Percentiles rank a stretch among this genome's conserved stretches.
phyloP scores from a whole-genome alignment of 257 asterid species.

The Paraleonurus japonicus region DNA sequence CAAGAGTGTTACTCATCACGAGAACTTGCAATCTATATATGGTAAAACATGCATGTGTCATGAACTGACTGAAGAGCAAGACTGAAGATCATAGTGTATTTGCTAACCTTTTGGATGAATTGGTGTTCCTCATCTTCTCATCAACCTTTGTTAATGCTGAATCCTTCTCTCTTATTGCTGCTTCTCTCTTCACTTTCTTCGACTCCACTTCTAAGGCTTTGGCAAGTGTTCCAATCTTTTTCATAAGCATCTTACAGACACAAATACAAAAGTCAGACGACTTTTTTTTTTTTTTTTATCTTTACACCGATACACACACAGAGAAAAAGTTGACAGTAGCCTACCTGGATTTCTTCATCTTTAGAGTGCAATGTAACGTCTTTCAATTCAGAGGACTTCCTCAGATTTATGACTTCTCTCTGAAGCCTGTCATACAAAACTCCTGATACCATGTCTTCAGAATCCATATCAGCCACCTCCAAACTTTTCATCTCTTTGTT shows the following conservation, averaged over 20 bases:
- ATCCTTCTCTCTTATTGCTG: conserved; percentile 53
- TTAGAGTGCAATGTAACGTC: conserved; percentile 50
- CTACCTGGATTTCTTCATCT: conserved; percentile 80
- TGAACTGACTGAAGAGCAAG: neutral
- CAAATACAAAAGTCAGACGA: neutral
- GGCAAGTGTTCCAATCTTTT: conserved; percentile 60
- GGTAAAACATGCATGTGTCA: neutral
- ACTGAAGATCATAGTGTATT: neutral
- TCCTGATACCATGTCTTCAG: conserved; percentile 75
- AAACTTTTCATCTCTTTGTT: conserved; percentile 31
- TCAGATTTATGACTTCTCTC: conserved; percentile 73
- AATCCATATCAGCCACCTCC: conserved; percentile 28
- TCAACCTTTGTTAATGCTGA: conserved; percentile 34
- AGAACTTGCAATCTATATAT: neutral
- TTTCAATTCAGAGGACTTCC: conserved; percentile 62
- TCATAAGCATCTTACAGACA: conserved; percentile 56
- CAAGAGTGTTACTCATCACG: neutral
- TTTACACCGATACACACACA: neutral
- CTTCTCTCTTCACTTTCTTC: conserved; percentile 70
- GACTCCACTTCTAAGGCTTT: conserved; percentile 65
- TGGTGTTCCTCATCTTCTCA: conserved; percentile 38
- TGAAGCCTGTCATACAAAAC: conserved; percentile 80
- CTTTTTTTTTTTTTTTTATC: conserved; percentile 3
- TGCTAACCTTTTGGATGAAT: conserved; percentile 50
- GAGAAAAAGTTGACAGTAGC: neutral